Evolutionary conservation across 1,284 basidiomycete species (phyloP).

Genomic region (Ceratobasidium sp.): DNA sequence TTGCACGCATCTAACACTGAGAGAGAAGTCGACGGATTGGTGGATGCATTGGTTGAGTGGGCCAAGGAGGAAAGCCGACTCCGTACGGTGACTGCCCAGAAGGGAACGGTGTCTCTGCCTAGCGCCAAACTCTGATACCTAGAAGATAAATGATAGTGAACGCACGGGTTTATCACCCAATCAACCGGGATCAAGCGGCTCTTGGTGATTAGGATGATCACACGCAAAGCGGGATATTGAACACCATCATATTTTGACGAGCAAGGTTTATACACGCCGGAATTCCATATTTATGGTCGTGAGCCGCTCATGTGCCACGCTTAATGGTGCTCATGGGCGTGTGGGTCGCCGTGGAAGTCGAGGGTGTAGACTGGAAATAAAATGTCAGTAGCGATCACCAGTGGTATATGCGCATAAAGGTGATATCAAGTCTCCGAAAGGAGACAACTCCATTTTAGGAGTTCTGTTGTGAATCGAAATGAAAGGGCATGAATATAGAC

Average conservation of each 20-base stretch:
- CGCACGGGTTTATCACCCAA: background rate
- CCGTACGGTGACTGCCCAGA: background rate
- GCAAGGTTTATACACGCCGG: constrained; percentile 17
- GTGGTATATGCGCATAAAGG: background rate
- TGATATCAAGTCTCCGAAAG: background rate
- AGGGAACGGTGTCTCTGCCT: background rate
- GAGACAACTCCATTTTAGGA: background rate
- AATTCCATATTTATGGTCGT: background rate
- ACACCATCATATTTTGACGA: constrained; percentile 28
- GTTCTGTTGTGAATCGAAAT: background rate
- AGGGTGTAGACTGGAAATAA: constrained; percentile 45
- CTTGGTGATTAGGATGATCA: background rate
- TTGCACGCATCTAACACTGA: constrained; percentile 76
- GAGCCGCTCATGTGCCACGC: background rate
- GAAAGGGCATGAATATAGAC: constrained; percentile 45
- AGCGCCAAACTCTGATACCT: constrained; percentile 24
- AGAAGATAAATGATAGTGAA: constrained; percentile 3
- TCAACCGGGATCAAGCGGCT: background rate
- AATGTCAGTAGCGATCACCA: background rate
- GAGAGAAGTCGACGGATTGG: constrained; percentile 67
- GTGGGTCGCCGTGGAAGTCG: constrained; percentile 47
- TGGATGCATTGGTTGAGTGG: constrained; percentile 62
- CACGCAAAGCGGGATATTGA: constrained; percentile 9
- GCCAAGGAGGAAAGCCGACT: constrained; percentile 45
- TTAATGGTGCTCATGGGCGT: constrained; percentile 46